Evolutionary conservation across 495 filamentous ascomycete genomes (phyloP).

Genomic region (Parachaetomium inaequale): DNA sequence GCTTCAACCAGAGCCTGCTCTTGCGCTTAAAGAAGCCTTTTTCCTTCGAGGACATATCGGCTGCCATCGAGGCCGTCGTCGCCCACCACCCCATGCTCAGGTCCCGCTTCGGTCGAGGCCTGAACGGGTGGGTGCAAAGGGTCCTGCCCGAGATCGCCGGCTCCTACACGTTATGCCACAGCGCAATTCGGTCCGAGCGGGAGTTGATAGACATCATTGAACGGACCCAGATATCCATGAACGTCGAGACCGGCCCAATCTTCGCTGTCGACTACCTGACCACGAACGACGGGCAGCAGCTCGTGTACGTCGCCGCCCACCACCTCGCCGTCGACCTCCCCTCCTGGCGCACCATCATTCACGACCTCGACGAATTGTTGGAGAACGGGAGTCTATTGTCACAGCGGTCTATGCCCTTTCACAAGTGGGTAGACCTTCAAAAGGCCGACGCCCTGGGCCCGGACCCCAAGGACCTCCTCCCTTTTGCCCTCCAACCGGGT

Average conservation of each 20-base stretch:
- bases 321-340: conserved; percentile 68
- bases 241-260: conserved; percentile 44
- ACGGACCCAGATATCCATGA: conserved; percentile 38
- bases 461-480: conserved; percentile 25
- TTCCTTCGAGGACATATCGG: conserved; percentile 44
- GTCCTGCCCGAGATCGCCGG: conserved; percentile 37
- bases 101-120: conserved; percentile 51
- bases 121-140: conserved; percentile 42
- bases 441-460: conserved; percentile 31
- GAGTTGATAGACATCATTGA: conserved; percentile 42
- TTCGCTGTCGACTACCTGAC: conserved; percentile 51
- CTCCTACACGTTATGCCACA: conserved; percentile 40
- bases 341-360: conserved; percentile 65
- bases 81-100: conserved; percentile 70
- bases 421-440: conserved; percentile 56
- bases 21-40: conserved; percentile 53
- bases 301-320: conserved; percentile 64
- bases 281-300: conserved; percentile 43
- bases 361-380: conserved; percentile 63
- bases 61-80: conserved; percentile 57
- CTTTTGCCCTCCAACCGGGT: conserved; percentile 35
- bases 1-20: conserved; percentile 70
- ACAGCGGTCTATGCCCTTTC: conserved; percentile 53
- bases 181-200: conserved; percentile 33
- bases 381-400: conserved; percentile 43